These are phyloP conservation scores for Fusarium sp. DNA, from an alignment of 2,329 filamentous ascomycete genomes.

Conservation along the genomic window DNA sequence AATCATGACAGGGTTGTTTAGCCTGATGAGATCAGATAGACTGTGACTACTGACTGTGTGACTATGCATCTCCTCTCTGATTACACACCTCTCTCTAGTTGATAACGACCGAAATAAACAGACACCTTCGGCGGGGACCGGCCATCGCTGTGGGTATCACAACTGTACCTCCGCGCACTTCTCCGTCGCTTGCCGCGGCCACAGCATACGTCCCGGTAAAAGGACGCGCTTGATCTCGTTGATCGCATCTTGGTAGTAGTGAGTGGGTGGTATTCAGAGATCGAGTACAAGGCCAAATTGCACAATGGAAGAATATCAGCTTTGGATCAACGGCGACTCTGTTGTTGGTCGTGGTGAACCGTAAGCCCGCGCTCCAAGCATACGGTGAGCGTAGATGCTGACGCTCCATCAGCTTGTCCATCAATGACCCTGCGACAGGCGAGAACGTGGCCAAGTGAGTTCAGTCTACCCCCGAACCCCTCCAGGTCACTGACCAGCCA, in stretches of 20 bases:
- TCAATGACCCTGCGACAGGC: conserved; percentile 64
- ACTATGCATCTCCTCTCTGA: background rate
- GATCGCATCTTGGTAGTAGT: too few species aligned
- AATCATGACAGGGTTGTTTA: background rate
- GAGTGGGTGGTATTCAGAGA: too few species aligned
- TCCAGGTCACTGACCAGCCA: background rate
- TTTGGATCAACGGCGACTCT: conserved; percentile 43
- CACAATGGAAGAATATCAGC: conserved; percentile 8
- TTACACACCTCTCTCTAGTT: background rate
- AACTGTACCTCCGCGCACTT: background rate
- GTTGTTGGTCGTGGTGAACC: conserved; percentile 53
- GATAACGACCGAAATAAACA: background rate
- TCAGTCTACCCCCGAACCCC: background rate
- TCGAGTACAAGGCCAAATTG: background rate
- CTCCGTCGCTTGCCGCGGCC: background rate
- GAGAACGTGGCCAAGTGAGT: conserved; percentile 61
- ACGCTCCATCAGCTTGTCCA: conserved; percentile 54
- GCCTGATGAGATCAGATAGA: background rate
- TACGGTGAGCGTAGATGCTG: background rate
- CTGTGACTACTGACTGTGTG: too few species aligned
- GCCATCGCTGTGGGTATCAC: background rate
- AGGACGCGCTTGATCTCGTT: too few species aligned
- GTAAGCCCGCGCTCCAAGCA: conserved; percentile 50
- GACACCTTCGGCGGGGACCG: background rate
- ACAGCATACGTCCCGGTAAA: background rate